Percentiles rank a stretch among this genome's conserved stretches.
Evolutionary conservation across 345 rosid species (phyloP).

Genomic region (Arabidopsis suecica): DNA sequence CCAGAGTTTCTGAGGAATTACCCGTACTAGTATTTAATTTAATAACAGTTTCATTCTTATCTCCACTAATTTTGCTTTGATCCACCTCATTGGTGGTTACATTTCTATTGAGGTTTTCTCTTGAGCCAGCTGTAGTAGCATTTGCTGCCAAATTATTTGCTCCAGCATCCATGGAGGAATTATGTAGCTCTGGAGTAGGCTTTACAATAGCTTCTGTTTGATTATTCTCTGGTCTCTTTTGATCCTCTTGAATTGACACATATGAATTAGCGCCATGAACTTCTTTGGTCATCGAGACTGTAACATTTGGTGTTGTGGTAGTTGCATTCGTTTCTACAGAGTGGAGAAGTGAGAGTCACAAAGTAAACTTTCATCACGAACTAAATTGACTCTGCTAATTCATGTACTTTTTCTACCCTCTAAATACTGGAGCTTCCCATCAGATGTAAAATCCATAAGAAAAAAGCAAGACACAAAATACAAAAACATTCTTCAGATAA

Average conservation of each 20-base stretch:
- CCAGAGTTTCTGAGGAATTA: constrained; percentile 51
- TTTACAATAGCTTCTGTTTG: constrained; percentile 47
- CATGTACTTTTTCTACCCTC: constrained; percentile 14
- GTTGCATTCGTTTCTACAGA: constrained; percentile 59
- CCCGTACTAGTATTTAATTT: constrained; percentile 47
- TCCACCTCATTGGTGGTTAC: constrained; percentile 42
- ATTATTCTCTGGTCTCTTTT: constrained; percentile 49
- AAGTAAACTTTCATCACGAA: constrained; percentile 33
- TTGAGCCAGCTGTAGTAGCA: constrained; percentile 33
- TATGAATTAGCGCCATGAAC: constrained; percentile 41
- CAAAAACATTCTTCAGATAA: constrained; percentile 21
- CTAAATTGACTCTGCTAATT: constrained; percentile 20
- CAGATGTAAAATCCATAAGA: constrained; percentile 19
- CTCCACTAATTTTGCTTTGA: constrained; percentile 39
- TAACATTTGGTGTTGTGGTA: constrained; percentile 52
- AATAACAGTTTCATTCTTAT: constrained; percentile 47
- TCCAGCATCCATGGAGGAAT: constrained; percentile 46
- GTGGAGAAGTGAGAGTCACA: constrained; percentile 38
- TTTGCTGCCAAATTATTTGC: constrained; percentile 42
- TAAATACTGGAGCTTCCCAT: constrained; percentile 17
- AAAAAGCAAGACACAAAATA: constrained; percentile 9
- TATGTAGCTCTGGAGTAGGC: constrained; percentile 48
- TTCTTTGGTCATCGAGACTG: constrained; percentile 46
- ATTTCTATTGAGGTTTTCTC: constrained; percentile 31
- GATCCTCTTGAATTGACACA: constrained; percentile 50